phyloP scores from a whole-genome alignment of 2,329 filamentous ascomycete genomes.

The Cladophialophora exuberans region DNA sequence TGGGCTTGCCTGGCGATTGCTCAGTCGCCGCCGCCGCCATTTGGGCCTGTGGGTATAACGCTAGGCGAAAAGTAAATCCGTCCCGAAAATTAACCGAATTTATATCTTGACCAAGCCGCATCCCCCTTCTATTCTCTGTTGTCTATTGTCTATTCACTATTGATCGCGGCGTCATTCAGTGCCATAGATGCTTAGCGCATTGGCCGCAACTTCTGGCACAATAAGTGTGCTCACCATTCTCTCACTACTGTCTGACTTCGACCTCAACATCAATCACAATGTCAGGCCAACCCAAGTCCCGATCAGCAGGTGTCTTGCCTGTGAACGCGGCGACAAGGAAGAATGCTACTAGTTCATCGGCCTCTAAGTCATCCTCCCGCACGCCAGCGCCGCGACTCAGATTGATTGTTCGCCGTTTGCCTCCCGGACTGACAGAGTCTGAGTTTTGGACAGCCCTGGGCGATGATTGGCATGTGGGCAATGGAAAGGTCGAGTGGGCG shows the following conservation, averaged over 20 bases:
- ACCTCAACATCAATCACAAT: conserved; percentile 13
- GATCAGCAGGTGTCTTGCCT: conserved; percentile 58
- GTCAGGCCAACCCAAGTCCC: conserved; percentile 24
- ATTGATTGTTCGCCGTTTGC: conserved; percentile 79
- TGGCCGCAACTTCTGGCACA: not conserved
- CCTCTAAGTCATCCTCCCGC: conserved; percentile 49
- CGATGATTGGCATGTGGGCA: conserved; percentile 78
- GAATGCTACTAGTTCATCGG: conserved; percentile 44
- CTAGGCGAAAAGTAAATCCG: conserved; percentile 23
- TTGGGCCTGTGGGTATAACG: not conserved
- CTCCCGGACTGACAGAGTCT: conserved; percentile 77
- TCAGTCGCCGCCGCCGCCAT: conserved; percentile 9
- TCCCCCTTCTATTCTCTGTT: not conserved
- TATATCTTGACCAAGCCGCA: conserved; percentile 11
- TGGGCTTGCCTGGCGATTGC: conserved; percentile 8
- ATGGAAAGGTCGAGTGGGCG: conserved; percentile 83
- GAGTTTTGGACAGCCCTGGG: conserved; percentile 77
- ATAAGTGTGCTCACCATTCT: not conserved
- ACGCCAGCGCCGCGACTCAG: conserved; percentile 70
- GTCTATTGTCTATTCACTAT: conserved; percentile 10
- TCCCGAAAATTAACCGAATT: not conserved
- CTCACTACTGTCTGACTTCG: conserved; percentile 10
- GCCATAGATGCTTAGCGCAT: not conserved
- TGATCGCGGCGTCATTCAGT: no score
- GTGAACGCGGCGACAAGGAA: conserved; percentile 53